Evolutionary conservation across 2,329 filamentous ascomycete genomes (phyloP).

Genomic region (Xylariaceae sp.): DNA sequence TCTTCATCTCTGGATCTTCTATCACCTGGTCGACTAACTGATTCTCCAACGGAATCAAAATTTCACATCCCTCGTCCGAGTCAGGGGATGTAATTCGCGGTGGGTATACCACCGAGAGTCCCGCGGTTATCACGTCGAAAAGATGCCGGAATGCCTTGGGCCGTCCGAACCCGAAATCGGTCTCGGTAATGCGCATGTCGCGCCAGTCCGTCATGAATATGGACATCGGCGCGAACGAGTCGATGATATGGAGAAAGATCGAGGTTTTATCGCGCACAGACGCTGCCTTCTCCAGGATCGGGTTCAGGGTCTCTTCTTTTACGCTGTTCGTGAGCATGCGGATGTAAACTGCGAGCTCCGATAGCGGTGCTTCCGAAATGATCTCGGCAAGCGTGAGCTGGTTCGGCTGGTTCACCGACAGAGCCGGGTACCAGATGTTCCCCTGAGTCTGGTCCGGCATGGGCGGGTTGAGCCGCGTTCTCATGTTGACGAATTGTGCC

Average conservation of each 20-base stretch:
- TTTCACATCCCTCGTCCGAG: conserved; percentile 26
- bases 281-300: conserved; percentile 37
- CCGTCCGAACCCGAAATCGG: conserved; percentile 26
- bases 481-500: conserved; percentile 45
- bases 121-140: conserved; percentile 17
- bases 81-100: conserved; percentile 2
- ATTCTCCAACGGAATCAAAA: conserved; percentile 24
- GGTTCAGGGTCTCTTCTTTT: conserved; percentile 37
- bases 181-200: conserved; percentile 13
- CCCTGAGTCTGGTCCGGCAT: conserved; percentile 40
- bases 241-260: conserved; percentile 39
- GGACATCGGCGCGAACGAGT: conserved; percentile 36
- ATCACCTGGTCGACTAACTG: conserved; percentile 12
- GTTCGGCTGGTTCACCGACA: conserved; percentile 25
- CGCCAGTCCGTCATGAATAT: conserved; percentile 25
- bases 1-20: conserved; percentile 24
- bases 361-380: conserved; percentile 41
- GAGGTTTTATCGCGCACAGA: conserved; percentile 41
- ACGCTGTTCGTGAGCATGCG: conserved; percentile 41
- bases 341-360: conserved; percentile 40
- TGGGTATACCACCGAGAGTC: conserved; percentile 21
- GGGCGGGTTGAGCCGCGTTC: conserved; percentile 38
- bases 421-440: conserved; percentile 15
- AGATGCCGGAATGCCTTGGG: conserved; percentile 22
- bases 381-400: conserved; percentile 39